Evolutionary conservation across 768 basidiomycete genomes (phyloP).

Genomic region (Lactarius trivialis): DNA sequence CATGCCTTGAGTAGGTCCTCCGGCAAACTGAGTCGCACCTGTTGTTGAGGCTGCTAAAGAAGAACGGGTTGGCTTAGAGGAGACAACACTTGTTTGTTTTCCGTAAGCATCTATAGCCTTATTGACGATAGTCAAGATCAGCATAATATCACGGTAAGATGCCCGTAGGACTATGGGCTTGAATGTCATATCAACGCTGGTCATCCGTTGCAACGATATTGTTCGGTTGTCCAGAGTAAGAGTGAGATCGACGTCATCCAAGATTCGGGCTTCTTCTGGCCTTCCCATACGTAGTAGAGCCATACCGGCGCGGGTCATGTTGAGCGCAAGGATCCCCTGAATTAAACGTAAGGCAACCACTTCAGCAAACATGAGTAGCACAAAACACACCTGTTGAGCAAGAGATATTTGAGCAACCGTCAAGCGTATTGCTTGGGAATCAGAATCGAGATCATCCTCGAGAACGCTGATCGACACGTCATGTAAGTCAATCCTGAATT

Average conservation of each 20-base stretch:
- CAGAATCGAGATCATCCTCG: conserved; percentile 70
- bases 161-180: conserved; percentile 88
- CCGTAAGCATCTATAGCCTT: conserved; percentile 78
- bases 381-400: conserved; percentile 71
- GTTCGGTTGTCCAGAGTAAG: conserved; percentile 80
- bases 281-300: conserved; percentile 86
- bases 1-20: not conserved
- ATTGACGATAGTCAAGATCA: conserved; percentile 82
- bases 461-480: conserved; percentile 85
- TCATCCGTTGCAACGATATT: conserved; percentile 61
- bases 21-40: conserved; percentile 1
- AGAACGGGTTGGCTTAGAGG: conserved; percentile 19
- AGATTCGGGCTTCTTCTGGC: conserved; percentile 79
- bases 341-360: not conserved
- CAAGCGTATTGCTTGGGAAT: conserved; percentile 82
- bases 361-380: not conserved
- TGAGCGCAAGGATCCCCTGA: conserved; percentile 77
- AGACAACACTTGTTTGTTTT: conserved; percentile 30
- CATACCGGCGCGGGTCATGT: conserved; percentile 82
- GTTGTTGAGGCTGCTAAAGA: conserved; percentile 12
- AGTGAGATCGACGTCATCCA: conserved; percentile 88
- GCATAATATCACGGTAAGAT: conserved; percentile 89
- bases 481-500: conserved; percentile 83
- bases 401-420: conserved; percentile 79
- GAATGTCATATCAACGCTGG: conserved; percentile 73